These are phyloP conservation scores for Exophiala dermatitidis DNA, from an alignment of 2,329 filamentous ascomycete species.

Conservation along the genomic window DNA sequence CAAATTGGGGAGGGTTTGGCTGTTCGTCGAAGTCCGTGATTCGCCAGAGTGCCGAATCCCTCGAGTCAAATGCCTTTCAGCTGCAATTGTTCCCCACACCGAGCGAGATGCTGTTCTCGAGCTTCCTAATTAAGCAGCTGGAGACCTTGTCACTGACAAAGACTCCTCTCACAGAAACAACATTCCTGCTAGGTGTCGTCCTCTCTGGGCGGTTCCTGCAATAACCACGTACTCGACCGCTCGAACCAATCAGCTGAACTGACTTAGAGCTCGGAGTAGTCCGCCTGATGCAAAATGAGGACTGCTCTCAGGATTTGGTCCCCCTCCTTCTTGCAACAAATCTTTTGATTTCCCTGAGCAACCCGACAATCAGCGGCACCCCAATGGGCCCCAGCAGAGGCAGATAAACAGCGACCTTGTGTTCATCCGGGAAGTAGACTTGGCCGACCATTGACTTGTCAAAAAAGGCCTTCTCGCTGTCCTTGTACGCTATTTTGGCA, in stretches of 20 bases:
- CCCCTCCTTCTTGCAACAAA: constrained; percentile 18
- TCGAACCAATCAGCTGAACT: too few relatives aligned
- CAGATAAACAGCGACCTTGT: constrained; percentile 94
- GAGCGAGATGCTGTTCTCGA: constrained; percentile 10
- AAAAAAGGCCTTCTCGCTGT: constrained; percentile 91
- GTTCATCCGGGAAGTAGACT: constrained; percentile 96
- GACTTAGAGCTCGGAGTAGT: too few relatives aligned
- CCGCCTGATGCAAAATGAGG: neutral
- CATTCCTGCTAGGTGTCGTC: neutral
- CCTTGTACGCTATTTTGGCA: constrained; percentile 75
- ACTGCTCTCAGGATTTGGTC: neutral
- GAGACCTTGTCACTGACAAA: neutral
- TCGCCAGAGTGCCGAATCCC: neutral
- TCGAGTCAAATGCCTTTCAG: neutral
- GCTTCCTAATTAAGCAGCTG: constrained; percentile 18
- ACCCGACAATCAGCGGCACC: constrained; percentile 77
- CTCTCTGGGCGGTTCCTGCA: too few relatives aligned
- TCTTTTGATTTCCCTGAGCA: constrained; percentile 71
- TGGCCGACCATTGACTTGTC: constrained; percentile 99
- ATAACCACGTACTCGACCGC: too few relatives aligned
- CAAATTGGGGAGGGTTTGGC: neutral
- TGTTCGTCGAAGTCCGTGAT: neutral
- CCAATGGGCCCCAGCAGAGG: constrained; percentile 84
- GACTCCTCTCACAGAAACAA: neutral
- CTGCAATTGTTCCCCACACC: constrained; percentile 2